Percentiles rank a stretch among this genome's conserved stretches.
Conservation (phyloP, 371 early-diverging fungal genomes). For the Syncephalastrum sp. region DNA sequence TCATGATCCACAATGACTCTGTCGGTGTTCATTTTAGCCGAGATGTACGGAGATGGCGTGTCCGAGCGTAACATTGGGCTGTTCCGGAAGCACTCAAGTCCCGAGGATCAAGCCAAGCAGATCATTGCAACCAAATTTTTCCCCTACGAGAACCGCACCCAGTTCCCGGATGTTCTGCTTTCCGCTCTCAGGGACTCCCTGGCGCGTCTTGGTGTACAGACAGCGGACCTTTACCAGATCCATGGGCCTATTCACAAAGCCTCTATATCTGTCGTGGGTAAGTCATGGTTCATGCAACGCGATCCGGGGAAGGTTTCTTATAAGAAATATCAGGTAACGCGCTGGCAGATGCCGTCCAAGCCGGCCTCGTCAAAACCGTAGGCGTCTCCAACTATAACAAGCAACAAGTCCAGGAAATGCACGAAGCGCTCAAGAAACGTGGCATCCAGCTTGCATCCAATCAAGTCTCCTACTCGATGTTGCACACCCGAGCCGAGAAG, state of each 20-base stretch:
- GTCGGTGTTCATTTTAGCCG: constrained; percentile 29
- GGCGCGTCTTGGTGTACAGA: constrained; percentile 51
- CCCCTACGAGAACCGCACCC: constrained; percentile 32
- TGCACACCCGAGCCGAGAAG: constrained; percentile 51
- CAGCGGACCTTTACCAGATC: constrained; percentile 71
- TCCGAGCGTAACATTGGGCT: constrained; percentile 49
- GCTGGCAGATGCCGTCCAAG: constrained; percentile 52
- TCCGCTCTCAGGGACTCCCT: constrained; percentile 53
- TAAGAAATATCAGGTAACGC: constrained; percentile 31
- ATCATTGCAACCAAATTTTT: constrained; percentile 58
- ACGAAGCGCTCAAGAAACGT: constrained; percentile 47
- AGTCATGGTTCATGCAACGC: constrained; percentile 4
- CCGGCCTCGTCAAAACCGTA: constrained; percentile 58
- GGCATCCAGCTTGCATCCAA: constrained; percentile 55
- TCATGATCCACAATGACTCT: background rate
- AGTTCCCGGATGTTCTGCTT: constrained; percentile 44
- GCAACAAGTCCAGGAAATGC: constrained; percentile 48
- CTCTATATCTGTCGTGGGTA: constrained; percentile 49
- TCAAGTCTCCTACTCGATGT: constrained; percentile 50
- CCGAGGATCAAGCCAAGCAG: constrained; percentile 22
- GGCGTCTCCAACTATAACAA: constrained; percentile 70
- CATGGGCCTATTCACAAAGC: constrained; percentile 66
- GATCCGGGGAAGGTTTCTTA: background rate
- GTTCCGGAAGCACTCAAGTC: constrained; percentile 25
- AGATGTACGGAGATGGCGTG: constrained; percentile 56